Percentiles rank a stretch among this genome's conserved stretches.
These are phyloP conservation scores for Fusarium pilosicola DNA, from an alignment of 2,329 filamentous ascomycete genomes.

Conservation along the genomic window DNA sequence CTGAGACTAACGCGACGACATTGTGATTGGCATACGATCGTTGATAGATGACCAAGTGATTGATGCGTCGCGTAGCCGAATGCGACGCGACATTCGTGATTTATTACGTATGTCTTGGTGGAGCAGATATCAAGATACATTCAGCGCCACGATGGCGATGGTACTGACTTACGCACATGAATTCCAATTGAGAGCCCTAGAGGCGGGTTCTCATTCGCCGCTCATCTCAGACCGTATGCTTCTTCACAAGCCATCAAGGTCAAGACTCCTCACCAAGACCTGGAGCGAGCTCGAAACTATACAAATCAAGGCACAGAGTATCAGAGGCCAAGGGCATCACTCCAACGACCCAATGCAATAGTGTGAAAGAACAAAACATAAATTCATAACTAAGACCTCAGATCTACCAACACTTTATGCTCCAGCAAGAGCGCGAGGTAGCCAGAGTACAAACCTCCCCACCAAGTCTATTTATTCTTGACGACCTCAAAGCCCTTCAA, in stretches of 20 bases:
- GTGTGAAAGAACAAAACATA: background rate
- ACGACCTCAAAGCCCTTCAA: constrained; percentile 37
- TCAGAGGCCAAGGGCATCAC: background rate
- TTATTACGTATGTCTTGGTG: background rate
- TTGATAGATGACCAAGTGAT: background rate
- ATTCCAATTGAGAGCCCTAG: accelerated
- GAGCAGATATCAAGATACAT: background rate
- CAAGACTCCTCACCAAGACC: background rate
- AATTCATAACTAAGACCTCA: background rate
- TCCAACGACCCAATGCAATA: too few species aligned
- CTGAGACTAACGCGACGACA: accelerated
- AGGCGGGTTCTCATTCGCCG: accelerated
- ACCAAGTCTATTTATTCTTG: constrained; percentile 5
- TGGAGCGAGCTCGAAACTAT: background rate
- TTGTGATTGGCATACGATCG: accelerated
- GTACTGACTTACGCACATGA: accelerated
- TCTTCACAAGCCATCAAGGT: background rate
- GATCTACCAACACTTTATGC: background rate
- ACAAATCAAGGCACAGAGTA: accelerated
- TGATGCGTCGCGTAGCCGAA: background rate
- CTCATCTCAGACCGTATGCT: background rate
- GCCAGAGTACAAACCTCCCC: background rate
- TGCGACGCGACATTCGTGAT: background rate
- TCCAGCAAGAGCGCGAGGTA: background rate
- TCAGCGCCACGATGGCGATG: background rate